These are phyloP conservation scores for Dioscorea dumetorum DNA, from an alignment of 106 monocot genomes.

Conservation along the genomic window DNA sequence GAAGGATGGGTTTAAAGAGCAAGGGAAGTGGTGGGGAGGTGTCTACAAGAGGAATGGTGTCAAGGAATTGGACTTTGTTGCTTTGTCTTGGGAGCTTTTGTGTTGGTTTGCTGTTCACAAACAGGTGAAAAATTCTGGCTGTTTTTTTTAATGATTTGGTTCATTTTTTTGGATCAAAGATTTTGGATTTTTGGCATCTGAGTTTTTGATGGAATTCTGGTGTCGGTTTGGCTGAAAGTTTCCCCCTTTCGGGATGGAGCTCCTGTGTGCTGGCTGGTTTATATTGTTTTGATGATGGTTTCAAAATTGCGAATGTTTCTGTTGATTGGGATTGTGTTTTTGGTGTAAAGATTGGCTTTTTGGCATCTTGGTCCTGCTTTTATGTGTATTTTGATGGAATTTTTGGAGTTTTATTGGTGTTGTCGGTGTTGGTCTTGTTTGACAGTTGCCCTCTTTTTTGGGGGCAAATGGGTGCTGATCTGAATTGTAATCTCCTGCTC, in stretches of 20 bases:
- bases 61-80: slow-evolving; percentile 26
- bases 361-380: too few relatives aligned
- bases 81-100: slow-evolving; percentile 40
- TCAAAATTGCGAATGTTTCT: too few relatives aligned
- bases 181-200: not conserved
- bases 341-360: too few relatives aligned
- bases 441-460: too few relatives aligned
- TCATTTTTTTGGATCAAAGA: too few relatives aligned
- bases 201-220: not conserved
- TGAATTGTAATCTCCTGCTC: too few relatives aligned
- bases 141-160: not conserved
- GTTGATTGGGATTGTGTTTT: too few relatives aligned
- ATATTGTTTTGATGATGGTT: slow-evolving; percentile 34
- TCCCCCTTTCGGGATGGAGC: slow-evolving; percentile 1
- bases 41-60: slow-evolving; percentile 6
- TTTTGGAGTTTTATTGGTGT: too few relatives aligned
- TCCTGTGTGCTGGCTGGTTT: slow-evolving; percentile 48
- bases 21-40: slow-evolving; percentile 10
- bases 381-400: too few relatives aligned
- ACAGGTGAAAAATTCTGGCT: slow-evolving; percentile 11
- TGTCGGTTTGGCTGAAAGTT: too few relatives aligned
- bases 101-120: slow-evolving; percentile 29
- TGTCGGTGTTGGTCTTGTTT: too few relatives aligned
- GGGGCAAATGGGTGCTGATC: too few relatives aligned
- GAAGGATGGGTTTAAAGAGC: not conserved